phyloP scores from a whole-genome alignment of 495 filamentous ascomycete genomes.

The Margaritispora aquatica region DNA sequence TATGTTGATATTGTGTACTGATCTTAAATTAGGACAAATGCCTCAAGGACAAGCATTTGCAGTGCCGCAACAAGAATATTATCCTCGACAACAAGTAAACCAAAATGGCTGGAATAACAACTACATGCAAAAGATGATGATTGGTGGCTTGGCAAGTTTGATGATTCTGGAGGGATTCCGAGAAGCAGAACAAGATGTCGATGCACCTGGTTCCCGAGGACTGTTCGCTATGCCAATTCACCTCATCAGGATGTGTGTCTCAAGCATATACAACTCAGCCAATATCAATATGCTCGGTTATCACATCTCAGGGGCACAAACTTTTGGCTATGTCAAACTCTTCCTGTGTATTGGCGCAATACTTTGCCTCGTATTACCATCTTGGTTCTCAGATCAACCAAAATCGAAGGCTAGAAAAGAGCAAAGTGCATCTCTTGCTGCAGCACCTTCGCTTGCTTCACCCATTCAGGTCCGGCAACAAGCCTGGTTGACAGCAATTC shows the following conservation, averaged over 20 bases:
- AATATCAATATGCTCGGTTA: constrained; percentile 42
- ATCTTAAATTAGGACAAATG: constrained; percentile 1
- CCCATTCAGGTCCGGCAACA: constrained; percentile 80
- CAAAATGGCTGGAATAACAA: constrained; percentile 33
- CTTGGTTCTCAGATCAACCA: constrained; percentile 52
- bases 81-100: constrained; percentile 39
- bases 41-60: constrained; percentile 20
- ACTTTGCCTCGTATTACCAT: constrained; percentile 60
- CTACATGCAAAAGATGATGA: constrained; percentile 71
- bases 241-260: constrained; percentile 34
- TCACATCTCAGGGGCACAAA: constrained; percentile 31
- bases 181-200: constrained; percentile 48
- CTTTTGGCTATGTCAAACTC: constrained; percentile 48
- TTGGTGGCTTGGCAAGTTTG: constrained; percentile 82
- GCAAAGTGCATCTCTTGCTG: constrained; percentile 31
- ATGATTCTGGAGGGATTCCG: constrained; percentile 80
- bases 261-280: constrained; percentile 6
- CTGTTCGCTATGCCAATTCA: constrained; percentile 62
- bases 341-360: constrained; percentile 58
- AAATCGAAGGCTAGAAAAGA: constrained; percentile 29
- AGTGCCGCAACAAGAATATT: constrained; percentile 34
- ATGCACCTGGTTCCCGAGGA: constrained; percentile 58
- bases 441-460: constrained; percentile 66
- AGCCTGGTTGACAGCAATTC: constrained; percentile 92
- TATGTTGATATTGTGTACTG: neutral